Evolutionary conservation across 176 grass and related monocot genomes (phyloP), one percentile per base, ranked within the genome.

Genomic region (Oryza meyeriana): DNA sequence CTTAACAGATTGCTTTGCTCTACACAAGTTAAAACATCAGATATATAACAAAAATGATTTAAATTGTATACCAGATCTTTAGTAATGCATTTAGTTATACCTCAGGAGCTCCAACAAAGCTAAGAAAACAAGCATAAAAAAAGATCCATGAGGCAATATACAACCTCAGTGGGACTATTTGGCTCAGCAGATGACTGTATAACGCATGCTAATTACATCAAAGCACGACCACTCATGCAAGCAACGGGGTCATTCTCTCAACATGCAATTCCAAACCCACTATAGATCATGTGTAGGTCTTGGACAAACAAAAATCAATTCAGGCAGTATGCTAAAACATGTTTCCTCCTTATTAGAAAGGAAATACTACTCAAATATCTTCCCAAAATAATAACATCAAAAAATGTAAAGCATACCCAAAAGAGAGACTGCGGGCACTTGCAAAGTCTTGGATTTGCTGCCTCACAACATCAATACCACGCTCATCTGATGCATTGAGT

Each of bases 371-470:
- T 55, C 8, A 73, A 26, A 45, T 27, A 34, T 18, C 7, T n/a
- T 25, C 31, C 29, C 12, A 74, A 29, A 55, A 31, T 64, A 17
- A 27, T 24, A 10, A 22, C 64, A 76, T 44, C 6, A 1, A 18
- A 61, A 77, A 74, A 70, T 47, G 5, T 42, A 25, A 44, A 77
- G 38, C 28, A 75, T 95, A 94, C 91, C 93, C 90, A 48, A 99
- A 99, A 64, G 89, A 93, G 74, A 95, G 96, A 45, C 93, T 95
- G 78, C 87, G 71, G 22, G 93, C 88, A 47, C 96, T 81, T 29
- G 96, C 93, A 8, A 99, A 99, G 75, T 95, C 86, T 79, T 99
- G 93, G 52, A 99, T 95, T 87, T 99, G 96, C 91, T 99, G 91
- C 66, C 89, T 92, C 40, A 99, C 96, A 68, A 99, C 90, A 88